Conservation (phyloP, 768 basidiomycete species). For the Lentinula boryana region DNA sequence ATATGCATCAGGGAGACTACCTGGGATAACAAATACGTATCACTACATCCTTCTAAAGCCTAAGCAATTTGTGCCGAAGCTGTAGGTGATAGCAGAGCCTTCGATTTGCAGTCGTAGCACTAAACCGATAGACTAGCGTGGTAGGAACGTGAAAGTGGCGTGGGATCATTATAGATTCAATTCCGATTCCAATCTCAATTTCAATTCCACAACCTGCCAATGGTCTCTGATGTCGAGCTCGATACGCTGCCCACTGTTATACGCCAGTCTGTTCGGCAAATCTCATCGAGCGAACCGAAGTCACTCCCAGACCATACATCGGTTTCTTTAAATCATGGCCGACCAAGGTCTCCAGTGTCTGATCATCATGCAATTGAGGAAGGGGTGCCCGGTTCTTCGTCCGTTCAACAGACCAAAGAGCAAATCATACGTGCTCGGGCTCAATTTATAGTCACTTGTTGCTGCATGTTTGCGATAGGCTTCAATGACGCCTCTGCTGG, state of each 20-base stretch:
- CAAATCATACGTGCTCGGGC: conserved; percentile 17
- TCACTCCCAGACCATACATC: neutral
- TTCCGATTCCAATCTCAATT: too few species aligned
- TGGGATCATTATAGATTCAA: too few species aligned
- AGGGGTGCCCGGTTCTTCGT: neutral
- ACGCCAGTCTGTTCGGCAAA: neutral
- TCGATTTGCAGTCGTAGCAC: too few species aligned
- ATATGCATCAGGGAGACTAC: too few species aligned
- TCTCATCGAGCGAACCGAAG: neutral
- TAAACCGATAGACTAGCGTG: too few species aligned
- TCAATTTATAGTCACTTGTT: conserved; percentile 29
- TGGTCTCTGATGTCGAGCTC: neutral
- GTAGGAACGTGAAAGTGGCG: too few species aligned
- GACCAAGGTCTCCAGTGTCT: neutral
- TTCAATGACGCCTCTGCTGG: conserved; percentile 35
- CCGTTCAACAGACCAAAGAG: conserved; percentile 7
- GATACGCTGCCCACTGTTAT: neutral
- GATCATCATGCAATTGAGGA: neutral
- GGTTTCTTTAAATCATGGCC: neutral
- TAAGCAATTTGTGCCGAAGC: too few species aligned
- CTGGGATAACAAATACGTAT: too few species aligned
- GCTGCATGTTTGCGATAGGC: conserved; percentile 25
- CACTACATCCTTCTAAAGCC: too few species aligned
- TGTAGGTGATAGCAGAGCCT: too few species aligned
- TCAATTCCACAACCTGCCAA: neutral